phyloP scores from a whole-genome alignment of 305 asterid genomes.

The Fraxinus xanthoxyloides region DNA sequence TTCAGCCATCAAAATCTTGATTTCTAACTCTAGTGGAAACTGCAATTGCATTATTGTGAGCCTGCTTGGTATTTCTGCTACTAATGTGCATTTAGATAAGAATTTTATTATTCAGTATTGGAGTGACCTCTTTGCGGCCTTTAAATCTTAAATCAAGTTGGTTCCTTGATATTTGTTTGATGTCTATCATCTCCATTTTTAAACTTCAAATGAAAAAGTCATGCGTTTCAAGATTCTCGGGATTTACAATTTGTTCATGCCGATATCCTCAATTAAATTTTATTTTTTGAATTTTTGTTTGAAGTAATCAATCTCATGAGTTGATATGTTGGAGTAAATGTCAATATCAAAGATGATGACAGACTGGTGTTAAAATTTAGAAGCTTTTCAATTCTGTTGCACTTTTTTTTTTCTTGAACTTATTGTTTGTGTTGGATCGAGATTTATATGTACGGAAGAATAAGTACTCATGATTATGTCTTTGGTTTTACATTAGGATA shows the following conservation, averaged over 20 bases:
- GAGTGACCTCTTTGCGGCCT: neutral
- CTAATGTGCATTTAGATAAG: slow-evolving; percentile 1
- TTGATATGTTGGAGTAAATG: neutral
- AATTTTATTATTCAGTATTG: slow-evolving; percentile 3
- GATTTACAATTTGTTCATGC: slow-evolving; percentile 12
- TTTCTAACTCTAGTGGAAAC: slow-evolving; percentile 4
- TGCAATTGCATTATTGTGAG: slow-evolving; percentile 12
- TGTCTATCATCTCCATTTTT: slow-evolving; percentile 4
- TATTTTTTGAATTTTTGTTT: neutral
- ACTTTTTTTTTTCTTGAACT: slow-evolving; percentile 1
- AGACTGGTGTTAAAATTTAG: neutral
- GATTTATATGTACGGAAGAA: slow-evolving; percentile 17
- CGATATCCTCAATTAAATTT: slow-evolving; percentile 6
- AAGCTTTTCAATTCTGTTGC: slow-evolving; percentile 1
- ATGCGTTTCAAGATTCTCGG: slow-evolving; percentile 6
- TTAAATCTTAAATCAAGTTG: neutral
- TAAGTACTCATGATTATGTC: slow-evolving; percentile 7
- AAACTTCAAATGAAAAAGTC: neutral
- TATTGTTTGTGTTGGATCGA: neutral
- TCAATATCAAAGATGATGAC: neutral
- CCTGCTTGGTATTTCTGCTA: slow-evolving; percentile 8
- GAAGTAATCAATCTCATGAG: neutral
- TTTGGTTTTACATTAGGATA: slow-evolving; percentile 25
- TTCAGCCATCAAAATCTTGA: too few relatives aligned
- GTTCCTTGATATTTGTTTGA: slow-evolving; percentile 6